Conservation (phyloP, 305 asterid genomes). For the Euphrasia arctica region DNA sequence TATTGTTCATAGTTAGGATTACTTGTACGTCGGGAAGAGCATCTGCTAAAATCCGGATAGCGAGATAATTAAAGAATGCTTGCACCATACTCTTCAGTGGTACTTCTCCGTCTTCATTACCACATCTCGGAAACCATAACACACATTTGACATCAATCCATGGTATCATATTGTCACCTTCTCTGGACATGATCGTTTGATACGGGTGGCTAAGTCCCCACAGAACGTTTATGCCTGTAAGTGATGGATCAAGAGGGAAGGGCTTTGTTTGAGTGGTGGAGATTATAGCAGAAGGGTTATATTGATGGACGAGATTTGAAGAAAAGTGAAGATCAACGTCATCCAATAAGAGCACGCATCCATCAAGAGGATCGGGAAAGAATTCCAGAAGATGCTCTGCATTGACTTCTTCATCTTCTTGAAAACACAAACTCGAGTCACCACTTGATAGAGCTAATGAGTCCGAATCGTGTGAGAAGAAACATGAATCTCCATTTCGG, state of each 20-base stretch:
- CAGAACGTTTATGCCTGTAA: conserved; percentile 41
- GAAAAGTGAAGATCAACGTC: conserved; percentile 71
- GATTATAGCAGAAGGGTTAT: conserved; percentile 50
- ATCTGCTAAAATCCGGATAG: conserved; percentile 69
- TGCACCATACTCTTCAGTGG: conserved; percentile 38
- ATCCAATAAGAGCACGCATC: conserved; percentile 58
- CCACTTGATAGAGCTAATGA: conserved; percentile 32
- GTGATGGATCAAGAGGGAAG: conserved; percentile 35
- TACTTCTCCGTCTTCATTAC: conserved; percentile 38
- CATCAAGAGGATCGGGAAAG: conserved; percentile 57
- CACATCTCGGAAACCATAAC: conserved; percentile 81
- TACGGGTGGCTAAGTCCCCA: conserved; percentile 65
- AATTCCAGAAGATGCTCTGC: conserved; percentile 46
- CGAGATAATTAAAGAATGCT: conserved; percentile 62
- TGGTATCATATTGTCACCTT: conserved; percentile 39
- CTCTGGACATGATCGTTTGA: conserved; percentile 55
- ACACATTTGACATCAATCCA: conserved; percentile 69
- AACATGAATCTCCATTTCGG: conserved; percentile 72
- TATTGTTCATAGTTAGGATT: conserved; percentile 71
- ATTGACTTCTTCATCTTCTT: conserved; percentile 45
- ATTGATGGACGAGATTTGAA: conserved; percentile 42
- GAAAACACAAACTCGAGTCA: conserved; percentile 39
- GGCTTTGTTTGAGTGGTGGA: conserved; percentile 47
- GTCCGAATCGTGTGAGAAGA: conserved; percentile 67
- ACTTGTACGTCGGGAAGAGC: conserved; percentile 45